Evolutionary conservation across 495 filamentous ascomycete species (phyloP).

Genomic region (Hypoxylon intermedium): DNA sequence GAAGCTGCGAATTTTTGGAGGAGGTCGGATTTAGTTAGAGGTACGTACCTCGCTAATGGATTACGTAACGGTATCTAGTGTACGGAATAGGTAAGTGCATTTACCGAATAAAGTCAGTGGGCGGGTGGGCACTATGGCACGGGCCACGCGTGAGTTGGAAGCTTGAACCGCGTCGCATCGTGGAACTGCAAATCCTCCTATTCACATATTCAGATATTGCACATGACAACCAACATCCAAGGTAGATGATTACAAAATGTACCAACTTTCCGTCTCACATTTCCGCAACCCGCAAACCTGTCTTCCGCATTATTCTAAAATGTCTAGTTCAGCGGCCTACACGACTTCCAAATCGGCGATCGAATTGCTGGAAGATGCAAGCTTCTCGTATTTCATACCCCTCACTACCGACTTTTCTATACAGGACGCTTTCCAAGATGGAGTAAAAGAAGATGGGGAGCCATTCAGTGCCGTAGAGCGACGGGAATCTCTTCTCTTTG

Average conservation of each 20-base stretch:
- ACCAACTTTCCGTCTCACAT: too few species aligned
- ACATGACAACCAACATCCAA: neutral
- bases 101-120: neutral
- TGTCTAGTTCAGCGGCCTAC: constrained; percentile 34
- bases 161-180: neutral
- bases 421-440: constrained; percentile 59
- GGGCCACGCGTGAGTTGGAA: neutral
- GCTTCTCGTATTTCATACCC: constrained; percentile 81
- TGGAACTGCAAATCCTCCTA: too few species aligned
- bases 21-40: neutral
- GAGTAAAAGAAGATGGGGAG: constrained; percentile 30
- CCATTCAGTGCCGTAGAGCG: constrained; percentile 57
- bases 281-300: too few species aligned
- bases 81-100: too few species aligned
- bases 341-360: constrained; percentile 32
- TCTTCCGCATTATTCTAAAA: constrained; percentile 8
- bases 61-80: neutral
- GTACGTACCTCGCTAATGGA: neutral
- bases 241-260: constrained; percentile 2
- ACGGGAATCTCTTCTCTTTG: constrained; percentile 67
- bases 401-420: constrained; percentile 70
- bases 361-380: constrained; percentile 75
- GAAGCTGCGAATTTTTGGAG: neutral
- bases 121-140: neutral
- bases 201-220: too few species aligned